Conservation (phyloP, 495 filamentous ascomycete genomes). For the Penicillium paxilli region DNA sequence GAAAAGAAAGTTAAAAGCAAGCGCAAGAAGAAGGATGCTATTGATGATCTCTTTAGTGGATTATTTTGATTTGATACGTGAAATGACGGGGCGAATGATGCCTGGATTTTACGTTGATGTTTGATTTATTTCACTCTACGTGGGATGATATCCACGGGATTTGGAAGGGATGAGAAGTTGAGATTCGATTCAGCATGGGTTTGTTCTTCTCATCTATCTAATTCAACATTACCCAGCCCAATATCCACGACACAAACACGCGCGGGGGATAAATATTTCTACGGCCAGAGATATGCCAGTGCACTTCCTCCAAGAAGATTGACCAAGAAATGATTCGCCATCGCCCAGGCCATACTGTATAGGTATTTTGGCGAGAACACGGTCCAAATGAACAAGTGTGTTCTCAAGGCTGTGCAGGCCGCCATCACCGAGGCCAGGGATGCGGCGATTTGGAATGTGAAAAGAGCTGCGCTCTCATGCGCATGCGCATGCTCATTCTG, state of each 20-base stretch:
- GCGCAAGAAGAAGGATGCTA: conserved; percentile 56
- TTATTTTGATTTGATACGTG: no score
- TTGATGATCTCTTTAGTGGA: conserved; percentile 62
- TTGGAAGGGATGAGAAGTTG: no score
- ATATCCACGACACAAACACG: no score
- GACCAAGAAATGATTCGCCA: conserved; percentile 74
- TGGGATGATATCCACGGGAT: no score
- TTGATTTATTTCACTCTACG: no score
- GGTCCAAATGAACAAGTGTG: conserved; percentile 97
- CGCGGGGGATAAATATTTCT: conserved; percentile 2
- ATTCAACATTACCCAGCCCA: no score
- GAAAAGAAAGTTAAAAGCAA: conserved; percentile 38
- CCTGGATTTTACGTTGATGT: no score
- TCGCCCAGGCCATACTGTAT: conserved; percentile 83
- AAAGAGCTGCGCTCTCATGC: conserved; percentile 52
- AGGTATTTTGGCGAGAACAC: conserved; percentile 98
- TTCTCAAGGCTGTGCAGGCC: conserved; percentile 79
- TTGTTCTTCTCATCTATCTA: no score
- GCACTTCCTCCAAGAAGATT: conserved; percentile 52
- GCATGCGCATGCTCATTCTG: conserved; percentile 9
- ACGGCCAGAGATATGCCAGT: conserved; percentile 49
- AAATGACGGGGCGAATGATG: no score
- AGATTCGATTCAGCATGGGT: no score
- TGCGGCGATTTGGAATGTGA: conserved; percentile 65
- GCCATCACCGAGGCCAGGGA: conserved; percentile 75